Evolutionary conservation across 2,329 filamentous ascomycete genomes (phyloP).

Genomic region (Cadophora luteo-olivacea): DNA sequence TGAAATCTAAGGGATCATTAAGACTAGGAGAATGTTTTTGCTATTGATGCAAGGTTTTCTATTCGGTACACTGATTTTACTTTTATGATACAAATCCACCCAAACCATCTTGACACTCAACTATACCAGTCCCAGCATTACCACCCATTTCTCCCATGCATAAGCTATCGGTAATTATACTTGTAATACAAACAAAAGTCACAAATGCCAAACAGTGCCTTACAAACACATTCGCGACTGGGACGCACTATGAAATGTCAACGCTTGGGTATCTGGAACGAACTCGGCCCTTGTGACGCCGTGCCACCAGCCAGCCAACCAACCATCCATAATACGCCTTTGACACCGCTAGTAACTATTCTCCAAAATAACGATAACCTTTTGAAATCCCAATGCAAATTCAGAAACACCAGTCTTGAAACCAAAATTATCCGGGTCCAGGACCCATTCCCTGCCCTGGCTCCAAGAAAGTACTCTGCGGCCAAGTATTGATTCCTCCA

Average conservation of each 20-base stretch:
- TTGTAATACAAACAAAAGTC: background rate
- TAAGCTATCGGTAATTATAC: background rate
- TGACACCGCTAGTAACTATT: background rate
- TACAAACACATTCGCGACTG: background rate
- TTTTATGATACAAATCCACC: too few species aligned
- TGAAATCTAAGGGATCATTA: too few species aligned
- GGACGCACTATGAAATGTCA: background rate
- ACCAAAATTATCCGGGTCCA: too few species aligned
- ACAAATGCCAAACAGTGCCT: background rate
- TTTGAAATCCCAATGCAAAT: background rate
- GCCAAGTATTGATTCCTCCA: background rate
- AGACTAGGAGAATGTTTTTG: too few species aligned
- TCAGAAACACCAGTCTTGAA: too few species aligned
- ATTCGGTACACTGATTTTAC: too few species aligned
- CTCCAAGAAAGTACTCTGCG: background rate
- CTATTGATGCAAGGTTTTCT: too few species aligned
- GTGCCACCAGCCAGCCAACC: background rate
- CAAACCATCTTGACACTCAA: too few species aligned
- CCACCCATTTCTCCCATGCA: background rate
- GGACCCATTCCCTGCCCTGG: background rate
- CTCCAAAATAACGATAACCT: background rate
- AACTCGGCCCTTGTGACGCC: background rate
- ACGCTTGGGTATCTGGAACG: background rate
- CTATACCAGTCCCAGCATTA: background rate
- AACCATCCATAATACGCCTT: background rate